phyloP scores from a whole-genome alignment of 768 basidiomycete genomes.

The Calocybe cyanea region DNA sequence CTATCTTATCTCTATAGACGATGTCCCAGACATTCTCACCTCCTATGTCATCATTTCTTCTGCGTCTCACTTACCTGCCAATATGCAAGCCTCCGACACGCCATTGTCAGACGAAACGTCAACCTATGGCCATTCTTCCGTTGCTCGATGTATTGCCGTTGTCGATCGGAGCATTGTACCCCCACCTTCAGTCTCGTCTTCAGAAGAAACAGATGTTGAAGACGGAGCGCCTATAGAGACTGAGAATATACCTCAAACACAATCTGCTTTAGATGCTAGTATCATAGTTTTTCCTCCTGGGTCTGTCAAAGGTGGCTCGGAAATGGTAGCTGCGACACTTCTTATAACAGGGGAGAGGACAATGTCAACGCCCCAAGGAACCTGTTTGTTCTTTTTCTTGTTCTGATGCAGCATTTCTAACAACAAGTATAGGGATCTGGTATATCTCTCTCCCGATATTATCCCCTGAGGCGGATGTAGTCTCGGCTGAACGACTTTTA shows the following conservation, averaged over 20 bases:
- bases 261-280: constrained; percentile 50
- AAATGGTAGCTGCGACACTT: constrained; percentile 50
- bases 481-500: constrained; percentile 38
- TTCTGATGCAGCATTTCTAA: neutral
- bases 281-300: constrained; percentile 75
- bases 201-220: constrained; percentile 8
- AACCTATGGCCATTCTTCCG: constrained; percentile 1
- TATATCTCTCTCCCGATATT: constrained; percentile 52
- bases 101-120: constrained; percentile 5
- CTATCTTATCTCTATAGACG: constrained; percentile 51
- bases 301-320: constrained; percentile 47
- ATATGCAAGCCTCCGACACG: constrained; percentile 21
- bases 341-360: constrained; percentile 71
- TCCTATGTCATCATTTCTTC: constrained; percentile 57
- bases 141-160: constrained; percentile 33
- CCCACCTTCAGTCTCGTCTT: constrained; percentile 12
- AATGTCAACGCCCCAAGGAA: constrained; percentile 68
- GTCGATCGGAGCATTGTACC: constrained; percentile 31
- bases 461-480: constrained; percentile 6
- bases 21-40: constrained; percentile 55
- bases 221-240: constrained; percentile 18
- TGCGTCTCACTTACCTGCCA: constrained; percentile 26
- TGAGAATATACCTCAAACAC: constrained; percentile 11
- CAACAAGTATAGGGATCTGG: constrained; percentile 46
- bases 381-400: constrained; percentile 47